These are phyloP conservation scores for Tulasnella calospora DNA, from an alignment of 768 basidiomycete species.

Conservation along the genomic window DNA sequence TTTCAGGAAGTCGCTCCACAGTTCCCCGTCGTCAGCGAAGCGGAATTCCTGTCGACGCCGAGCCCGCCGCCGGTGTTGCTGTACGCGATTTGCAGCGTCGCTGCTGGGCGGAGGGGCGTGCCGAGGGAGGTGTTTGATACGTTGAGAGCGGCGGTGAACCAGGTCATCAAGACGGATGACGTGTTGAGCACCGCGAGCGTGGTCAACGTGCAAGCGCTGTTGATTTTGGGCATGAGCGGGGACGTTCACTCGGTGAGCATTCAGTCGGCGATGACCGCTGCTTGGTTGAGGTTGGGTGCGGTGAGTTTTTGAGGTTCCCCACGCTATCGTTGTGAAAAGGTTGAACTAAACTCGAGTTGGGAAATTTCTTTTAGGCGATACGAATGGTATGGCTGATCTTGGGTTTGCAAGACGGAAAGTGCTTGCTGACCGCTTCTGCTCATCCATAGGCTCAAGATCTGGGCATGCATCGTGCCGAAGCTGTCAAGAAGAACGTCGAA, in stretches of 20 bases:
- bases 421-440: background rate
- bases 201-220: slow-evolving; percentile 79
- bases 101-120: slow-evolving; percentile 77
- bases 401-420: background rate
- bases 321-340: background rate
- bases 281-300: slow-evolving; percentile 80
- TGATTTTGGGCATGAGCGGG: slow-evolving; percentile 80
- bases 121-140: slow-evolving; percentile 85
- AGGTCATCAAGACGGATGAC: slow-evolving; percentile 81
- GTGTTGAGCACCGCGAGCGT: slow-evolving; percentile 82
- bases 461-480: slow-evolving; percentile 88
- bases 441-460: slow-evolving; percentile 77
- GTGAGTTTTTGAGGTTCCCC: slow-evolving; percentile 42
- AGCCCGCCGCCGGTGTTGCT: slow-evolving; percentile 67
- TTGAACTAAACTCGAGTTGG: background rate
- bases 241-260: slow-evolving; percentile 90
- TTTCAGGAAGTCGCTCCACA: slow-evolving; percentile 85
- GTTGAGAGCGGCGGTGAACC: slow-evolving; percentile 81
- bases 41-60: slow-evolving; percentile 67
- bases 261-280: slow-evolving; percentile 74
- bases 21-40: slow-evolving; percentile 80
- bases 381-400: slow-evolving; percentile 30
- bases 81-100: slow-evolving; percentile 91
- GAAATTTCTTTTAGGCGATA: slow-evolving; percentile 11
- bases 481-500: slow-evolving; percentile 77